These are phyloP conservation scores for Calonectria hongkongensis DNA, from an alignment of 2,329 filamentous ascomycete genomes.

Conservation along the genomic window DNA sequence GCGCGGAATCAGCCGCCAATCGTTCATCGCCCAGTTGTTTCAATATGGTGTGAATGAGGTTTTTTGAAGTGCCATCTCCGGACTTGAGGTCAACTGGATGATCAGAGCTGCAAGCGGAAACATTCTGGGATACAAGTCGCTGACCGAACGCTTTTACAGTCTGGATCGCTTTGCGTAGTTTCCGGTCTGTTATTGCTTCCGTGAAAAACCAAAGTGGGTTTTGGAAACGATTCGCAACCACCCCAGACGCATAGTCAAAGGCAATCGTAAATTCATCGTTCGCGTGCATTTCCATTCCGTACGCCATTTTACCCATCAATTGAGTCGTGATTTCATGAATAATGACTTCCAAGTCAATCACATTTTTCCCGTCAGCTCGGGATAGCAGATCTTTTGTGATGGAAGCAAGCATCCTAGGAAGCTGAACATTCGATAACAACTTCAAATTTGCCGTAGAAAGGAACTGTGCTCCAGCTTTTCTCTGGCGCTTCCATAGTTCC, in stretches of 20 bases:
- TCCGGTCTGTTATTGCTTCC: conserved; percentile 69
- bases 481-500: conserved; percentile 77
- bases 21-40: conserved; percentile 72
- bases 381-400: conserved; percentile 63
- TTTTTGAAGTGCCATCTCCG: conserved; percentile 66
- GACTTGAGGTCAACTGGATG: not conserved
- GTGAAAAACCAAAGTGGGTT: conserved; percentile 78
- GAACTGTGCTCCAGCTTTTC: conserved; percentile 77
- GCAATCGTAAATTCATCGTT: conserved; percentile 75
- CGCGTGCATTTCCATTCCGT: conserved; percentile 80
- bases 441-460: conserved; percentile 75
- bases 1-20: conserved; percentile 77
- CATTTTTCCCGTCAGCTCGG: conserved; percentile 50
- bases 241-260: conserved; percentile 78
- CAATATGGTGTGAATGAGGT: conserved; percentile 76
- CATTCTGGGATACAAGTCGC: conserved; percentile 74
- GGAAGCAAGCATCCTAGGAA: conserved; percentile 71
- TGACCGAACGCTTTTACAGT: conserved; percentile 74
- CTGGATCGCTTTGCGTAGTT: conserved; percentile 69
- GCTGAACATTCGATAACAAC: conserved; percentile 72
- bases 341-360: conserved; percentile 74
- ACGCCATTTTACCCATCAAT: conserved; percentile 81
- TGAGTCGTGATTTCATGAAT: conserved; percentile 79
- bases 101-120: conserved; percentile 56
- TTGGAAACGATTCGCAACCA: conserved; percentile 77